Evolutionary conservation across 805 yeast species (phyloP).

Genomic region (Pichia heedii): DNA sequence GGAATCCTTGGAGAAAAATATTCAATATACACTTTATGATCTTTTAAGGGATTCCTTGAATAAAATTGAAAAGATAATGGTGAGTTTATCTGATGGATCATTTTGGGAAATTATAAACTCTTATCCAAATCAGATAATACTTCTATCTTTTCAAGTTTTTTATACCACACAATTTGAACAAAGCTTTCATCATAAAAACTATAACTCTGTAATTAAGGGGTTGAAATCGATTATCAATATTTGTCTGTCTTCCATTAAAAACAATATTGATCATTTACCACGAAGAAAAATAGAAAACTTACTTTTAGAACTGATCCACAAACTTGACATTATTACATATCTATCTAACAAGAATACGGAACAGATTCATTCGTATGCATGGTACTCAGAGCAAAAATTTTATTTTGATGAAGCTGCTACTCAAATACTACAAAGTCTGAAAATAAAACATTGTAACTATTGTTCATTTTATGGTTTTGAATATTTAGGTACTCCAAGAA

Average conservation of each 20-base stretch:
- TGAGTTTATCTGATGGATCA: not conserved
- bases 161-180: constrained; percentile 42
- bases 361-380: constrained; percentile 21
- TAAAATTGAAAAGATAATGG: not conserved
- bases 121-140: constrained; percentile 47
- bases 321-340: constrained; percentile 29
- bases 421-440: constrained; percentile 25
- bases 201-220: too few relatives aligned
- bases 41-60: not conserved
- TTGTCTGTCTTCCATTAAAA: constrained; percentile 27
- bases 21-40: constrained; percentile 23
- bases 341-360: not conserved
- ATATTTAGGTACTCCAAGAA: constrained; percentile 66
- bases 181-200: not conserved
- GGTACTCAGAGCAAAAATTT: constrained; percentile 49
- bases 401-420: constrained; percentile 24
- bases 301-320: constrained; percentile 62
- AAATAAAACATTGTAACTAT: constrained; percentile 45
- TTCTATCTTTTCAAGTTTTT: constrained; percentile 45
- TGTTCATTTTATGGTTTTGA: constrained; percentile 65
- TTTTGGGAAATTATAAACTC: not conserved
- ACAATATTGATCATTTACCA: constrained; percentile 20
- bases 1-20: constrained; percentile 42
- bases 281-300: constrained; percentile 47
- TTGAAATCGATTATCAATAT: not conserved